These are phyloP conservation scores for Aurantiochytrium sp. DNA, from an alignment of 108 stramenopile species.

Conservation along the genomic window DNA sequence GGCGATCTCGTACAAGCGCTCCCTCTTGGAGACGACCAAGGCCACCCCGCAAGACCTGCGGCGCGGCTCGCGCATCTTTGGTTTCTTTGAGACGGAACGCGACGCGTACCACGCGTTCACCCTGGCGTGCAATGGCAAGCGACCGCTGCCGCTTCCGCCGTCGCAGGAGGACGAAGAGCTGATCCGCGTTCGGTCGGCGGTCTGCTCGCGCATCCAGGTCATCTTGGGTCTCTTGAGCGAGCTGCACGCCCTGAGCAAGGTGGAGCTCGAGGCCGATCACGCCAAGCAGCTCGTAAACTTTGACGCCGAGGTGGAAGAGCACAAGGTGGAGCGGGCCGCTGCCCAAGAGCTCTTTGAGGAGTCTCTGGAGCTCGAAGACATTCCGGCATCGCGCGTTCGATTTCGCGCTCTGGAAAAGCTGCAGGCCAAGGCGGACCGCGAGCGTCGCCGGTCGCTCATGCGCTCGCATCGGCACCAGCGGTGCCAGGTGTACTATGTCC, in stretches of 20 bases:
- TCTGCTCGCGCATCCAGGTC: background rate
- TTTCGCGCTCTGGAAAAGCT: background rate
- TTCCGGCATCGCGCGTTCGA: background rate
- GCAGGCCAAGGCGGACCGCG: background rate
- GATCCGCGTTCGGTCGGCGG: background rate
- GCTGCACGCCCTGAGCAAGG: background rate
- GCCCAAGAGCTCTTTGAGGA: background rate
- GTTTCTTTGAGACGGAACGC: constrained; percentile 4
- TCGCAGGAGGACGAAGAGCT: background rate
- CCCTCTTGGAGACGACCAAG: background rate
- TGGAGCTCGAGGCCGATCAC: background rate
- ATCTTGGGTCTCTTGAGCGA: background rate
- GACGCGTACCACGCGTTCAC: constrained; percentile 1
- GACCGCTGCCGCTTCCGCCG: background rate
- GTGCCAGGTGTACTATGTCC: background rate
- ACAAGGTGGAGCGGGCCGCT: background rate
- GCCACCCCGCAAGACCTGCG: constrained; percentile 6
- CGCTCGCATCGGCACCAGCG: background rate
- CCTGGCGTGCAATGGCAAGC: background rate
- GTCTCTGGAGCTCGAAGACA: background rate
- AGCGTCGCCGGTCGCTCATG: background rate
- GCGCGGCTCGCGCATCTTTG: background rate
- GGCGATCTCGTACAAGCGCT: constrained; percentile 1
- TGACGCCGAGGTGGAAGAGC: background rate
- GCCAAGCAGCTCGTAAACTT: background rate